Evolutionary conservation across 2,329 filamentous ascomycete genomes (phyloP).

Genomic region (Colletotrichum endophyticum): DNA sequence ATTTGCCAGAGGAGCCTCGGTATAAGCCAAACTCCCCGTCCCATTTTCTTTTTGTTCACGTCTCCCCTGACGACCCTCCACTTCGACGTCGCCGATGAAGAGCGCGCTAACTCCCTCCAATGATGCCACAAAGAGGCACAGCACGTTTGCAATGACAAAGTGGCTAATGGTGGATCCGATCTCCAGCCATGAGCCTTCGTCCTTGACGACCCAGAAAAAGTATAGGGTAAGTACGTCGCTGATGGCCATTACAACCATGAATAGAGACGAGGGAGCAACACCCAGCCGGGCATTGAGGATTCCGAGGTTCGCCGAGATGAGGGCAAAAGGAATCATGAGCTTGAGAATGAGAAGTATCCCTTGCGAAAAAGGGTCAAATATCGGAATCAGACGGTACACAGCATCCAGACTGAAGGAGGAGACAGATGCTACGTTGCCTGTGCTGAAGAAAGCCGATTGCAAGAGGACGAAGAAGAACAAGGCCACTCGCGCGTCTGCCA

Average conservation of each 20-base stretch:
- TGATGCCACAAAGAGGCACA: conserved; percentile 89
- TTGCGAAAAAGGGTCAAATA: conserved; percentile 95
- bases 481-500: conserved; percentile 86
- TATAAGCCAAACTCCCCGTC: background rate
- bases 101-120: conserved; percentile 85
- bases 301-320: conserved; percentile 93
- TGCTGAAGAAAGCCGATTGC: conserved; percentile 96
- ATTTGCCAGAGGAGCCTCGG: background rate
- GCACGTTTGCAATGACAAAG: conserved; percentile 87
- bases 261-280: conserved; percentile 85
- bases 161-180: conserved; percentile 97
- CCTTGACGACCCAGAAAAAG: conserved; percentile 97
- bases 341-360: conserved; percentile 87
- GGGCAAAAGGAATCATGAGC: conserved; percentile 88
- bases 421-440: conserved; percentile 92
- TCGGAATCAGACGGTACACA: conserved; percentile 82
- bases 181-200: conserved; percentile 96
- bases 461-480: conserved; percentile 96
- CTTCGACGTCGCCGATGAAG: conserved; percentile 81
- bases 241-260: conserved; percentile 92
- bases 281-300: conserved; percentile 85
- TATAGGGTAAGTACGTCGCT: conserved; percentile 91
- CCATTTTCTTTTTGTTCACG: background rate
- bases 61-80: conserved; percentile 33
- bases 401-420: conserved; percentile 94